Conservation (phyloP, 805 yeast genomes). For the Candida awuae region DNA sequence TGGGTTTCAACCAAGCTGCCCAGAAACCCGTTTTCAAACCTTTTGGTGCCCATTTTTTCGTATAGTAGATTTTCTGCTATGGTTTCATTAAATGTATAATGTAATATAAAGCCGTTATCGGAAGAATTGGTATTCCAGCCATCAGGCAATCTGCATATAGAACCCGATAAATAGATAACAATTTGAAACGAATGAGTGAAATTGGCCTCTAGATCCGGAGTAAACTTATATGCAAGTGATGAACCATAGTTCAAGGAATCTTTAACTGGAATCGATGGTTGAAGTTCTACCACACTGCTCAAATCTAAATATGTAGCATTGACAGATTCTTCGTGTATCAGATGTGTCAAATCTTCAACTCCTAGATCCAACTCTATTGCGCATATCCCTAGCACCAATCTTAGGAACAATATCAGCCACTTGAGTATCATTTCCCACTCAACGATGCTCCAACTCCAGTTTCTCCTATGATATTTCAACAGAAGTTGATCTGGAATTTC, state of each 20-base stretch:
- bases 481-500: too few species aligned
- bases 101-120: conserved; percentile 20
- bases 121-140: conserved; percentile 10
- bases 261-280: conserved; percentile 11
- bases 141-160: conserved; percentile 35
- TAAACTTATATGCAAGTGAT: conserved; percentile 5
- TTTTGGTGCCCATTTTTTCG: conserved; percentile 11
- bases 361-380: too few species aligned
- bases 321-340: not conserved
- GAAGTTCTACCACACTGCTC: not conserved
- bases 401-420: too few species aligned
- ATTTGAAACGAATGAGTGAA: conserved; percentile 32
- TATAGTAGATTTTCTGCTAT: conserved; percentile 5
- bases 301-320: too few species aligned
- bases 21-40: conserved; percentile 23
- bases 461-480: too few species aligned
- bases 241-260: conserved; percentile 10
- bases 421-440: too few species aligned
- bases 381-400: too few species aligned
- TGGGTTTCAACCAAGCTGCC: conserved; percentile 15
- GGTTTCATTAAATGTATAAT: conserved; percentile 22
- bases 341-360: not conserved
- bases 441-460: too few species aligned
- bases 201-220: conserved; percentile 1
- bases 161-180: conserved; percentile 44